Evolutionary conservation across 371 early-diverging fungal species (phyloP).

Genomic region (Apophysomyces variabilis): DNA sequence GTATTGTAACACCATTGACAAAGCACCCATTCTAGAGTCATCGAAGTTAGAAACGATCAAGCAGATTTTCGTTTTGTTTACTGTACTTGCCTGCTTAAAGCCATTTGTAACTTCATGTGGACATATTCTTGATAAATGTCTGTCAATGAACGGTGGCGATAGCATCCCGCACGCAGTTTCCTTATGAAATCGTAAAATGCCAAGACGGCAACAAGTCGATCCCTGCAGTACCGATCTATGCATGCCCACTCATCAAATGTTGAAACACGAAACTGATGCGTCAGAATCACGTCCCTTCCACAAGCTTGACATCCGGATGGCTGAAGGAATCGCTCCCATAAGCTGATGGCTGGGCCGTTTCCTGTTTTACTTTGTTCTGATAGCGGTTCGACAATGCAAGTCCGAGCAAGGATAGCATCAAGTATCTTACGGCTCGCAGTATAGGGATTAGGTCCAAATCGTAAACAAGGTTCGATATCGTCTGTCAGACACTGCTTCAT

Average conservation of each 20-base stretch:
- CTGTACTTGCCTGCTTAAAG: slow-evolving; percentile 46
- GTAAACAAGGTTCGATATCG: slow-evolving; percentile 73
- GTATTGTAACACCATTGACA: slow-evolving; percentile 1
- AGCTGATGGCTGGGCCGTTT: background rate
- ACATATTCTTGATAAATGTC: slow-evolving; percentile 76
- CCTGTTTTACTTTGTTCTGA: slow-evolving; percentile 12
- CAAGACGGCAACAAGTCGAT: slow-evolving; percentile 79
- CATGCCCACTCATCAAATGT: slow-evolving; percentile 75
- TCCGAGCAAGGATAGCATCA: slow-evolving; percentile 67
- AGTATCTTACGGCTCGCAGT: slow-evolving; percentile 67
- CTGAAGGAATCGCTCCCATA: slow-evolving; percentile 9
- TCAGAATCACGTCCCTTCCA: slow-evolving; percentile 43
- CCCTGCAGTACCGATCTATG: slow-evolving; percentile 81
- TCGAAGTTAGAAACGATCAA: slow-evolving; percentile 22
- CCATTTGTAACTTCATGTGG: slow-evolving; percentile 80
- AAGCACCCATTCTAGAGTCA: background rate
- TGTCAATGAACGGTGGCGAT: slow-evolving; percentile 61
- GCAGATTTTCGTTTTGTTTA: slow-evolving; percentile 4
- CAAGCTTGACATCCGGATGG: slow-evolving; percentile 52
- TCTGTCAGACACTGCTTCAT: slow-evolving; percentile 55
- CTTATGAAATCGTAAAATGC: slow-evolving; percentile 89
- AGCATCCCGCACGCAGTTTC: slow-evolving; percentile 76
- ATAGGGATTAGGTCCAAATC: slow-evolving; percentile 72
- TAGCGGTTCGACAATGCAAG: slow-evolving; percentile 49
- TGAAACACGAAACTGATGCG: slow-evolving; percentile 76